Conservation (phyloP, 2,329 filamentous ascomycete genomes). For the Apiospora rasikravindrae region DNA sequence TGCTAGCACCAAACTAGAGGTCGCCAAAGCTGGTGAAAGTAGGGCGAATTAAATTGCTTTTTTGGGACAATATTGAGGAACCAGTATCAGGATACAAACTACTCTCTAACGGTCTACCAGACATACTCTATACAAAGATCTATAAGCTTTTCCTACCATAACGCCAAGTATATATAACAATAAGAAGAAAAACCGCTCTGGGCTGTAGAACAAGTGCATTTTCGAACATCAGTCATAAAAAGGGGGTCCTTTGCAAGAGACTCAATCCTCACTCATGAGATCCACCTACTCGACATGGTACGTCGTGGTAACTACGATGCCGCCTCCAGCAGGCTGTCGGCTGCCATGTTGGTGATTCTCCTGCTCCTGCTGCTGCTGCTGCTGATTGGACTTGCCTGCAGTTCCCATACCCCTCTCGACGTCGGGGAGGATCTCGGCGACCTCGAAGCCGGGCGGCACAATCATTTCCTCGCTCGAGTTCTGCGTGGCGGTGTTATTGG, state of each 20-base stretch:
- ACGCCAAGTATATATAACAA: background rate
- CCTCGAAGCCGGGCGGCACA: background rate
- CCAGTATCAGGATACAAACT: background rate
- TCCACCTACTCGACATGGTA: constrained; percentile 20
- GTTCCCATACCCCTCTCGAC: background rate
- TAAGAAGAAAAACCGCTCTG: background rate
- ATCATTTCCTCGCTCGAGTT: constrained; percentile 18
- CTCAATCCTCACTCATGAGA: background rate
- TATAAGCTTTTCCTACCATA: background rate
- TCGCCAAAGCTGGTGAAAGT: background rate
- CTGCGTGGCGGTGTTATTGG: background rate
- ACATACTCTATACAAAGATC: background rate
- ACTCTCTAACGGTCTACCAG: background rate
- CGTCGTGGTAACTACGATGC: constrained; percentile 21
- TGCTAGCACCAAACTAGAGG: background rate
- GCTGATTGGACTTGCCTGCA: background rate
- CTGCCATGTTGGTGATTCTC: background rate
- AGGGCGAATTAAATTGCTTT: background rate
- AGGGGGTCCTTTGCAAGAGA: too few relatives aligned
- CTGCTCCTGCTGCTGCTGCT: background rate
- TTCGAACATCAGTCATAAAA: background rate
- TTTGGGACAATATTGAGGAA: background rate
- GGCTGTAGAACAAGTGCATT: background rate
- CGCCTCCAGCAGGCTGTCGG: background rate
- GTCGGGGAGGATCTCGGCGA: constrained; percentile 2